phyloP scores from a whole-genome alignment of 768 basidiomycete species.

The Suillus paluster region DNA sequence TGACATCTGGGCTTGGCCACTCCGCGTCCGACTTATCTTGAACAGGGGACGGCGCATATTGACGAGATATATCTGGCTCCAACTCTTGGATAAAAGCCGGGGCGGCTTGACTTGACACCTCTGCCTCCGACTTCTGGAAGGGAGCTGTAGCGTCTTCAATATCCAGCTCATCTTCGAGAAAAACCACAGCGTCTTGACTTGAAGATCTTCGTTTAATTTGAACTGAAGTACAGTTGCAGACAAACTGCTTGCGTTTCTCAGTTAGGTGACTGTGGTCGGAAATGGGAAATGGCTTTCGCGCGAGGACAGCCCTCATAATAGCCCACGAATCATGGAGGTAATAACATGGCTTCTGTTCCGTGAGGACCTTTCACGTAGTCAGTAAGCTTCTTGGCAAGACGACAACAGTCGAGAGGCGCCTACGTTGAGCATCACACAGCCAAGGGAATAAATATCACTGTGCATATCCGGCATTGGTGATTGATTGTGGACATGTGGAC shows the following conservation, averaged over 20 bases:
- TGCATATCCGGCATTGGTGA: neutral
- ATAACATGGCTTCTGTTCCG: neutral
- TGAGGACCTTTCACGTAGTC: neutral
- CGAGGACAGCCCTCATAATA: neutral
- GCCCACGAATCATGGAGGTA: neutral
- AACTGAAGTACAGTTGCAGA: neutral
- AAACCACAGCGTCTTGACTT: neutral
- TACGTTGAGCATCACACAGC: conserved; percentile 36
- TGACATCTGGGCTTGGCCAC: neutral
- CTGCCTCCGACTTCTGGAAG: neutral
- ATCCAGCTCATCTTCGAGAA: neutral
- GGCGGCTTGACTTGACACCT: too few relatives aligned
- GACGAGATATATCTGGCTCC: too few relatives aligned
- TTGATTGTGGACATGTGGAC: neutral
- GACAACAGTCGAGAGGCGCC: conserved; percentile 30
- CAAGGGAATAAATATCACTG: conserved; percentile 50
- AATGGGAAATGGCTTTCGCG: neutral
- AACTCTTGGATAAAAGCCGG: too few relatives aligned
- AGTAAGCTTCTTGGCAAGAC: neutral
- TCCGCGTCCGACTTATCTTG: too few relatives aligned
- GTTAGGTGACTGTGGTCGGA: neutral
- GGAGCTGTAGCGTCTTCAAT: neutral
- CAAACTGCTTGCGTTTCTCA: neutral
- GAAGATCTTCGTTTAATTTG: neutral
- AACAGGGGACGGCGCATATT: too few relatives aligned